A percentile compares a stretch with the other conserved stretches of the same genome.
Evolutionary conservation across 2,329 filamentous ascomycete species (phyloP).

Genomic region (Paracorniculantispora psalliotae): DNA sequence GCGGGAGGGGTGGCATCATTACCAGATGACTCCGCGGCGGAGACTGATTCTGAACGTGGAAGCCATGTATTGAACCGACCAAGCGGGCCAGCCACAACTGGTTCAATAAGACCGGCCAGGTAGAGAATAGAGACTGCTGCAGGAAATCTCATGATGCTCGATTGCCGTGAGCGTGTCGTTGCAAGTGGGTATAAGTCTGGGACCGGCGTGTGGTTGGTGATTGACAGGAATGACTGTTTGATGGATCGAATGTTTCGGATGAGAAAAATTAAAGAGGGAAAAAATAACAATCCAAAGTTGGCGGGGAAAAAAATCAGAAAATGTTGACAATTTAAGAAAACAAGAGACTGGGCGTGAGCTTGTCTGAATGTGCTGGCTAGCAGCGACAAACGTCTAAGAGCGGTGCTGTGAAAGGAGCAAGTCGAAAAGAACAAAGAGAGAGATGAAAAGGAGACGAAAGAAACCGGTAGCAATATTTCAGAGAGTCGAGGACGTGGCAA

Average conservation of each 20-base stretch:
- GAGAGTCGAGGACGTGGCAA: neutral
- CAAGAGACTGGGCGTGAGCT: conserved; percentile 7
- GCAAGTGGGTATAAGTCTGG: neutral
- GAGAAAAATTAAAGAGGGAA: neutral
- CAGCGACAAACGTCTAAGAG: neutral
- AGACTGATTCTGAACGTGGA: neutral
- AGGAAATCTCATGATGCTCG: conserved; percentile 20
- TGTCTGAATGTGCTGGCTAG: neutral
- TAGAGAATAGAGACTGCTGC: conserved; percentile 20
- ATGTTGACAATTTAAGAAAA: conserved; percentile 2
- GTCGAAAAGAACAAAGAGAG: neutral
- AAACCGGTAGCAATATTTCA: neutral
- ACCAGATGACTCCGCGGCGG: neutral
- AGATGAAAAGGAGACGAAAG: neutral
- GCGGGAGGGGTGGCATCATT: conserved; percentile 6
- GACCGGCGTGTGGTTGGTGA: neutral
- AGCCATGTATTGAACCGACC: conserved; percentile 24
- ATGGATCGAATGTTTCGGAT: neutral
- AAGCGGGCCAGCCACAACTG: conserved; percentile 31
- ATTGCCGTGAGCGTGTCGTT: neutral
- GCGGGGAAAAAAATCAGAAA: neutral
- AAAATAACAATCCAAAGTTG: neutral
- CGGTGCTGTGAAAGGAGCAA: neutral
- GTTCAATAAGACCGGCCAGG: conserved; percentile 25
- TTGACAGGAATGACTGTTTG: neutral